phyloP scores from a whole-genome alignment of 169 alveolate species.

The Plasmodium billcollinsi region DNA sequence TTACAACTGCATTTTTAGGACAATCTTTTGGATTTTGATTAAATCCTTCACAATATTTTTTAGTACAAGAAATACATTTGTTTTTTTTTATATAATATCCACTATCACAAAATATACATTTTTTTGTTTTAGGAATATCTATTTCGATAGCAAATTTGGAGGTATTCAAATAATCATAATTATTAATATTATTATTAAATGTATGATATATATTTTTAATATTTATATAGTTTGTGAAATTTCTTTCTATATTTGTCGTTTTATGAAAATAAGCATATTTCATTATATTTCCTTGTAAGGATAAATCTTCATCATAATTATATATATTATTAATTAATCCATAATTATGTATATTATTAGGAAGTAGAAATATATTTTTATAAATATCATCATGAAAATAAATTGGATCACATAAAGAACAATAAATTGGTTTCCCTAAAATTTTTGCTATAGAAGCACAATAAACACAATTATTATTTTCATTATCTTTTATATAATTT shows the following conservation, averaged over 20 bases:
- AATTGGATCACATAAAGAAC: slow-evolving; percentile 46
- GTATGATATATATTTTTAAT: not conserved
- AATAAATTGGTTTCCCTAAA: slow-evolving; percentile 35
- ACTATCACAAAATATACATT: slow-evolving; percentile 80
- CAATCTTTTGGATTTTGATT: slow-evolving; percentile 77
- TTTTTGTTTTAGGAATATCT: slow-evolving; percentile 68
- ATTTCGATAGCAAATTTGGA: slow-evolving; percentile 71
- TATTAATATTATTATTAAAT: not conserved
- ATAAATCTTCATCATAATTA: slow-evolving; percentile 60
- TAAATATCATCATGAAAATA: slow-evolving; percentile 6
- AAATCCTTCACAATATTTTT: slow-evolving; percentile 83
- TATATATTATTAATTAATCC: slow-evolving; percentile 34
- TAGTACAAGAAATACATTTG: slow-evolving; percentile 80
- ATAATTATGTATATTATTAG: slow-evolving; percentile 32
- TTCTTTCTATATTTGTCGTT: not conserved
- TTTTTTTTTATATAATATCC: slow-evolving; percentile 78
- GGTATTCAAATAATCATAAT: not conserved
- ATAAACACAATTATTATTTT: slow-evolving; percentile 30
- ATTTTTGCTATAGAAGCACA: slow-evolving; percentile 70
- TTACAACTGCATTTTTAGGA: slow-evolving; percentile 78
- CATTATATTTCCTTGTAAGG: slow-evolving; percentile 14
- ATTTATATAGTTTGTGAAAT: slow-evolving; percentile 3
- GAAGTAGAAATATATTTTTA: slow-evolving; percentile 18
- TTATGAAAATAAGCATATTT: slow-evolving; percentile 42
- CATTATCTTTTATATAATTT: slow-evolving; percentile 41